Base-by-base conservation (phyloP, 2,329 filamentous ascomycete genomes). In the Chaetomium sp. region DNA sequence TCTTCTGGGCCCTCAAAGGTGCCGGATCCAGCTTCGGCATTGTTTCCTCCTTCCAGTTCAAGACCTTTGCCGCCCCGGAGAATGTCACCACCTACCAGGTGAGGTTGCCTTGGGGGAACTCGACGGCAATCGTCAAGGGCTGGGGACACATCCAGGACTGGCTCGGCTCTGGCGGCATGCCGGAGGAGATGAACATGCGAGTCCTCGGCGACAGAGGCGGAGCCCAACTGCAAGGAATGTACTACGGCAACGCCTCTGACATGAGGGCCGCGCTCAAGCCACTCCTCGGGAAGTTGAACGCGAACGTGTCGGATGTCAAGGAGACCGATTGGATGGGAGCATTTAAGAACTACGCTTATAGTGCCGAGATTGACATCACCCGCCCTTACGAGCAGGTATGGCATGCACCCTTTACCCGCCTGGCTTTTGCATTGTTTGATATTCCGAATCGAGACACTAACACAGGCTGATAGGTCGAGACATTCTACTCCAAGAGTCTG, bases 1-100 rank as follows among this genome's bases (percentile, higher is more conserved):
- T 81, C 9, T 80, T 79, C 72, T 81, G 78, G 78, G 79, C 78
- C 9, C 62, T 81, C 13, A 76, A 76, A 9, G 79, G 79, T 19
- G 77, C 78, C 0, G 79, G 77, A 3, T 76, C 76, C 13, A 79
- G 76, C 12, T 79, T 80, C 63, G 79, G 78, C 23, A 74, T 81
- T 62, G 76, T 79, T 13, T 71, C 74, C 6, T 73, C 74, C 38
- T 78, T 79, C 69, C 72, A 74, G 63, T 76, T 80, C 69, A 72
- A 76, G 60, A 80, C 78, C 2, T 79, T 78, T 53, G 66, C 72
- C 5, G 77, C 74, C 0, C 78, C 79, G 2, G 57, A 72, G 6
- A 64, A 70, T 47, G 70, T 76, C n/a, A 75, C 75, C 0, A 64
- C 66, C 23, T 76, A 73, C 68, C 64, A 71, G 45, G 67, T 71